Conservation (phyloP, 257 asterid species). For the Cruciata laevipes region DNA sequence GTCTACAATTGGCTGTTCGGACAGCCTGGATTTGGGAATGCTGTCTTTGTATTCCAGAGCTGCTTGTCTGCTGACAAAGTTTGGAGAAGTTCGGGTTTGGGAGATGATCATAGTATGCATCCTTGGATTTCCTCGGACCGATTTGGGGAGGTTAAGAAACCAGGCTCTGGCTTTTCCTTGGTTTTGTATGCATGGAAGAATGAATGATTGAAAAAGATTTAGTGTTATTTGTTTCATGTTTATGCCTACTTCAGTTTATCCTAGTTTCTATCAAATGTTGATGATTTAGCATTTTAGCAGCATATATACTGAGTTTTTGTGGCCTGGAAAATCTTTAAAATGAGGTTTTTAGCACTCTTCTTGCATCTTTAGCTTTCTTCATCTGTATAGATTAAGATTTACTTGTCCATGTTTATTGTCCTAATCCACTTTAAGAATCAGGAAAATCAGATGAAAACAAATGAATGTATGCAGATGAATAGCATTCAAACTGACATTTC, state of each 20-base stretch:
- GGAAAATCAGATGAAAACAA: too few relatives aligned
- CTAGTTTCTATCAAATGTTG: slow-evolving; percentile 3
- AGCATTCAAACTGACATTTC: not conserved
- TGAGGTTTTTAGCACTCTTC: not conserved
- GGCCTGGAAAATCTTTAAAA: not conserved
- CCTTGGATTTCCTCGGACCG: slow-evolving; percentile 49
- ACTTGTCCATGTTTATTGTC: too few relatives aligned
- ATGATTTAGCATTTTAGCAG: not conserved
- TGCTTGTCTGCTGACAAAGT: slow-evolving; percentile 58
- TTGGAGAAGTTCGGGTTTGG: slow-evolving; percentile 23
- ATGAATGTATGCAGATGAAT: too few relatives aligned
- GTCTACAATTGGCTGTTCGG: slow-evolving; percentile 85
- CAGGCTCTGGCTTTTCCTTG: slow-evolving; percentile 67
- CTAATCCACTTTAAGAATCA: too few relatives aligned
- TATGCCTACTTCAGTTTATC: slow-evolving; percentile 17
- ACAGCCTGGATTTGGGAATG: slow-evolving; percentile 49
- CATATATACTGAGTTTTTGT: not conserved
- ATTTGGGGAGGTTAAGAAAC: slow-evolving; percentile 35
- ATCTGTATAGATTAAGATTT: not conserved
- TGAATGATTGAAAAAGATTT: slow-evolving; percentile 54
- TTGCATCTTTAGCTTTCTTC: not conserved
- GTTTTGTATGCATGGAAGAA: slow-evolving; percentile 80
- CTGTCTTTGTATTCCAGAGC: slow-evolving; percentile 70
- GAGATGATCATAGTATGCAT: slow-evolving; percentile 30
- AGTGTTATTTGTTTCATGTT: slow-evolving; percentile 7